Conservation (phyloP, 208 protist genomes). For the Crithidia bombi region DNA sequence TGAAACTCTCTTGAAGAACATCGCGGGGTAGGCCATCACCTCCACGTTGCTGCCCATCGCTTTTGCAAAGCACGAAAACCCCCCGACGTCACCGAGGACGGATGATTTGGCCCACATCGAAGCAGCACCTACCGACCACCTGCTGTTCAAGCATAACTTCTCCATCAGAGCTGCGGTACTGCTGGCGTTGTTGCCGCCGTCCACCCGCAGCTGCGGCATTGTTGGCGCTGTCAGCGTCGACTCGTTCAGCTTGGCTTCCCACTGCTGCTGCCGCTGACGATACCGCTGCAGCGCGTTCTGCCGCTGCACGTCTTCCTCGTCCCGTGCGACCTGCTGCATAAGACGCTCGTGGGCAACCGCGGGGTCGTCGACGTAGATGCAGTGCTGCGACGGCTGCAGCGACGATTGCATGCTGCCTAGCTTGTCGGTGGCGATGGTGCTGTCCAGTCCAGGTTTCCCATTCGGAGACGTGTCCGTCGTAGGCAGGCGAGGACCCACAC, state of each 20-base stretch:
- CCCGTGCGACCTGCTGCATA: conserved; percentile 38
- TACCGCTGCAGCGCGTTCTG: conserved; percentile 34
- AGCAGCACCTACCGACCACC: neutral
- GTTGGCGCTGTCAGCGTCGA: neutral
- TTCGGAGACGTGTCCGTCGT: neutral
- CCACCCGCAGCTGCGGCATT: no score
- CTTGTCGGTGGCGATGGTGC: no score
- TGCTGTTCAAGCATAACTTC: neutral
- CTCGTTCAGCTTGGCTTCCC: neutral
- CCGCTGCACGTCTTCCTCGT: conserved; percentile 45
- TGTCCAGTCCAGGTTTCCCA: no score
- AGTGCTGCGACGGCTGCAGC: conserved; percentile 10
- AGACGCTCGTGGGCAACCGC: conserved; percentile 35
- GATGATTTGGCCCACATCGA: conserved; percentile 1
- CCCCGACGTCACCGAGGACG: neutral
- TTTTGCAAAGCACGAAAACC: no score
- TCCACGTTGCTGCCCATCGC: neutral
- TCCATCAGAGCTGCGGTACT: neutral
- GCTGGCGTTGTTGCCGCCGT: no score
- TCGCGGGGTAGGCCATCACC: no score
- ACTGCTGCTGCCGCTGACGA: conserved; percentile 36
- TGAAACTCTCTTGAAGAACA: no score
- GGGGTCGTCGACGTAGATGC: conserved; percentile 52
- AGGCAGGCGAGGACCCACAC: no score
- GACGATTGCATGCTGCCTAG: neutral